Percentiles rank a stretch among this genome's conserved stretches.
Conservation (phyloP, 345 rosid genomes). For the Arabidopsis suecica region DNA sequence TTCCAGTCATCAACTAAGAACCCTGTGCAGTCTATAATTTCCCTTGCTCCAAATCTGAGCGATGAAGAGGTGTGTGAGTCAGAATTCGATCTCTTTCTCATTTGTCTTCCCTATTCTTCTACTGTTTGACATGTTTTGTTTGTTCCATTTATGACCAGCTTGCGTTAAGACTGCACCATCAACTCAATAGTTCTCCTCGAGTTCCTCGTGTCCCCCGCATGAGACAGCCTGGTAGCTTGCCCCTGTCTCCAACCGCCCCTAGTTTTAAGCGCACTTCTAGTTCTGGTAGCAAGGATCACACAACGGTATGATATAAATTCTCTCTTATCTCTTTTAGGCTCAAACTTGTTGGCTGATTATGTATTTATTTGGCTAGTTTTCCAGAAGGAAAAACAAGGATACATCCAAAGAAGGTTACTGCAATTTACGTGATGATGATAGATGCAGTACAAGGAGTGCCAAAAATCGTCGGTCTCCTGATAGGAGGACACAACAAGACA, state of each 20-base stretch:
- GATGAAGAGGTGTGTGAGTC: constrained; percentile 84
- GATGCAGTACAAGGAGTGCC: constrained; percentile 60
- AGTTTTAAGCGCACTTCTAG: constrained; percentile 75
- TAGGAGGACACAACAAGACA: constrained; percentile 60
- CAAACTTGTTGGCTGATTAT: constrained; percentile 35
- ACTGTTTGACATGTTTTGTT: constrained; percentile 32
- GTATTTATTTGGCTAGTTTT: constrained; percentile 52
- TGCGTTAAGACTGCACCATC: constrained; percentile 96
- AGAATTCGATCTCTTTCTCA: constrained; percentile 11
- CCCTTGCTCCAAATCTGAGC: constrained; percentile 61
- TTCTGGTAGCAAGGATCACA: constrained; percentile 75
- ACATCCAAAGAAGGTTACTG: constrained; percentile 58
- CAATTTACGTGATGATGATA: constrained; percentile 59
- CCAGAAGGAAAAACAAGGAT: constrained; percentile 80
- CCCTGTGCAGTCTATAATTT: constrained; percentile 55
- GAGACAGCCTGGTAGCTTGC: constrained; percentile 81
- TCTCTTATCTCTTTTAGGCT: constrained; percentile 8
- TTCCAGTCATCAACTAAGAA: constrained; percentile 61
- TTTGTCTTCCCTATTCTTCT: not conserved
- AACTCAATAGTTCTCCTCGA: constrained; percentile 97
- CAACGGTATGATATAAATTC: constrained; percentile 55
- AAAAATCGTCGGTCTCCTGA: constrained; percentile 68
- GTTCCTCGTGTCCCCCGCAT: constrained; percentile 98
- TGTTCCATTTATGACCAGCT: constrained; percentile 57
- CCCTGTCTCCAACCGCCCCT: constrained; percentile 75